Evolutionary conservation across 768 basidiomycete species (phyloP).

Genomic region (Ramaria rubella): DNA sequence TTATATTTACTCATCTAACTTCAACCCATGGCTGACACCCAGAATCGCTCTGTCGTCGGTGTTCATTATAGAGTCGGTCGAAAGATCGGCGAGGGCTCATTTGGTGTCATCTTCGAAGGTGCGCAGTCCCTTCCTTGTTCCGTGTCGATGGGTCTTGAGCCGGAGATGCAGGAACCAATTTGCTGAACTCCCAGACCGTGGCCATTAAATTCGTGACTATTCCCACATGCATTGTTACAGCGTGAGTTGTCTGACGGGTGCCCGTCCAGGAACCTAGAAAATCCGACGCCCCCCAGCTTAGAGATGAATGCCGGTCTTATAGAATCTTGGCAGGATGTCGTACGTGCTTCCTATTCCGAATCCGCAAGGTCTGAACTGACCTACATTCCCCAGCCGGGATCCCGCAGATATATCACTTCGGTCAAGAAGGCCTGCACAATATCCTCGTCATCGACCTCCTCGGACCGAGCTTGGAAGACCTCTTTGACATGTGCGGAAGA

Average conservation of each 20-base stretch:
- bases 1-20: slow-evolving; percentile 2
- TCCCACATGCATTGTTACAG: slow-evolving; percentile 9
- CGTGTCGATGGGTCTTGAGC: not conserved
- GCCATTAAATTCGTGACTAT: slow-evolving; percentile 99
- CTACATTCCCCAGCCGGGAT: slow-evolving; percentile 66
- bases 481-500: slow-evolving; percentile 98
- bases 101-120: slow-evolving; percentile 95
- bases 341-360: slow-evolving; percentile 38
- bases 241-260: slow-evolving; percentile 9
- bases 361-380: slow-evolving; percentile 17
- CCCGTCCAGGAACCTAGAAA: slow-evolving; percentile 72
- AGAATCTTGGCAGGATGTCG: slow-evolving; percentile 85
- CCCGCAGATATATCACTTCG: slow-evolving; percentile 99
- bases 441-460: slow-evolving; percentile 97
- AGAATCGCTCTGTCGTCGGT: slow-evolving; percentile 53
- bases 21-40: slow-evolving; percentile 6
- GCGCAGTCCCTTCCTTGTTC: slow-evolving; percentile 10
- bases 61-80: slow-evolving; percentile 97
- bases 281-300: slow-evolving; percentile 94
- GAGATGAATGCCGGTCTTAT: slow-evolving; percentile 98
- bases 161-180: slow-evolving; percentile 70
- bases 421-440: slow-evolving; percentile 97
- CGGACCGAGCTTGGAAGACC: slow-evolving; percentile 92
- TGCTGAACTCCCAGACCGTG: slow-evolving; percentile 96
- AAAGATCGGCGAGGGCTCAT: slow-evolving; percentile 99